These are phyloP conservation scores for Populus davidiana DNA, from an alignment of 345 rosid species.

Conservation along the genomic window DNA sequence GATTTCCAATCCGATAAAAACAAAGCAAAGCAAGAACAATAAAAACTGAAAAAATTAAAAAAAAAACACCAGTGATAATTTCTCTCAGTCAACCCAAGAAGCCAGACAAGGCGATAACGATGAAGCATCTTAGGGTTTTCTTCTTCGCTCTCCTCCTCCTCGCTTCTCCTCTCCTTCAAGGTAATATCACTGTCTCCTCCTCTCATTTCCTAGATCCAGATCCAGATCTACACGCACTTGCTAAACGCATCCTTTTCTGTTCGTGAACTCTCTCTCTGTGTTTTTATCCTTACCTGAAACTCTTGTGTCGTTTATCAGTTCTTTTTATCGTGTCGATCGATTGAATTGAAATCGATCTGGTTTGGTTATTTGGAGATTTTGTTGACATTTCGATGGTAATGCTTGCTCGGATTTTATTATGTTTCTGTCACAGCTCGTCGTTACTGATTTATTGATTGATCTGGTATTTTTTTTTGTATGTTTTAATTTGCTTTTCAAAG, in stretches of 20 bases:
- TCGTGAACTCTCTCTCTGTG: background rate
- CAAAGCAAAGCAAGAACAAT: background rate
- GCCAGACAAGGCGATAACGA: slow-evolving; percentile 17
- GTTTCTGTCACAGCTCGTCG: background rate
- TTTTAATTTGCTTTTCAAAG: background rate
- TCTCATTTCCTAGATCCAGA: slow-evolving; percentile 47
- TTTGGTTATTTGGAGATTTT: background rate
- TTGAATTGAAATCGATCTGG: slow-evolving; percentile 2
- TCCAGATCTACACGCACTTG: slow-evolving; percentile 12
- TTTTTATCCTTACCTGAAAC: background rate
- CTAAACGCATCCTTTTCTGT: background rate
- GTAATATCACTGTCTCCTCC: slow-evolving; percentile 23
- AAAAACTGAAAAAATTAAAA: background rate
- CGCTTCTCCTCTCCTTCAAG: slow-evolving; percentile 72
- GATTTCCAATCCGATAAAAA: background rate
- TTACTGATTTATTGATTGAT: background rate
- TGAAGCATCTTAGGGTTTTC: slow-evolving; percentile 50
- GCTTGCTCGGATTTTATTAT: background rate
- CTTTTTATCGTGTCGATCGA: slow-evolving; percentile 16
- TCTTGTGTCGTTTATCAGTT: background rate
- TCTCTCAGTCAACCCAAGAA: background rate
- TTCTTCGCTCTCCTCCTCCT: slow-evolving; percentile 67
- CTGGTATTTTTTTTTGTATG: too few relatives aligned
- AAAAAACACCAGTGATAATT: background rate
- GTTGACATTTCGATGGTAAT: background rate